phyloP scores from a whole-genome alignment of 2,329 filamentous ascomycete species.

The Aspergillus fumigatiaffinis region DNA sequence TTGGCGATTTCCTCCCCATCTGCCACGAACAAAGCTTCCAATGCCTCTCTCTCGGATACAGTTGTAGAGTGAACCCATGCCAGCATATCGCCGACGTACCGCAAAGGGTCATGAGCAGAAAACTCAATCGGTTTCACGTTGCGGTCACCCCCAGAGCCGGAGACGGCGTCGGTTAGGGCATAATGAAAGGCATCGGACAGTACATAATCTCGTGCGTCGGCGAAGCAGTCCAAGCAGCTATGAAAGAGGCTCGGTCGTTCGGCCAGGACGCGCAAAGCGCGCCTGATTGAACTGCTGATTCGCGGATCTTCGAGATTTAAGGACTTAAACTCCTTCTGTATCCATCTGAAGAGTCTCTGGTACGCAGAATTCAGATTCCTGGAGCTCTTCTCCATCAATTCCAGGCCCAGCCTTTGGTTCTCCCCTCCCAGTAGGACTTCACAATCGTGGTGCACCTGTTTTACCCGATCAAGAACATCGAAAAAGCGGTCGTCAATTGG shows the following conservation, averaged over 20 bases:
- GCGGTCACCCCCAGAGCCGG: slow-evolving; percentile 55
- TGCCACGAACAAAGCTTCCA: slow-evolving; percentile 86
- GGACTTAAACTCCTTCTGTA: slow-evolving; percentile 87
- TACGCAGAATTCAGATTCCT: slow-evolving; percentile 84
- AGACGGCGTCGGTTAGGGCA: slow-evolving; percentile 71
- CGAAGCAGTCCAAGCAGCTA: slow-evolving; percentile 88
- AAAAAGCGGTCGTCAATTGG: slow-evolving; percentile 87
- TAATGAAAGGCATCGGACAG: slow-evolving; percentile 85
- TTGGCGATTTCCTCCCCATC: slow-evolving; percentile 85
- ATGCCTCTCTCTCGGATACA: slow-evolving; percentile 86
- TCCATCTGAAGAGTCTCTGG: slow-evolving; percentile 94
- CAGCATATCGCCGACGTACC: slow-evolving; percentile 95
- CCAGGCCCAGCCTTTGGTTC: slow-evolving; percentile 79
- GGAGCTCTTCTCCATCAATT: slow-evolving; percentile 87
- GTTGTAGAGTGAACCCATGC: slow-evolving; percentile 94
- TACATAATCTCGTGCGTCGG: slow-evolving; percentile 80
- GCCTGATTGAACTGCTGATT: slow-evolving; percentile 78
- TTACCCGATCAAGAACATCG: slow-evolving; percentile 68
- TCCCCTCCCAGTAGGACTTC: slow-evolving; percentile 86
- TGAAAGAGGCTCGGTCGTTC: slow-evolving; percentile 89
- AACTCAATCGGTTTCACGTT: slow-evolving; percentile 88
- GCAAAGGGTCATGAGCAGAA: slow-evolving; percentile 82
- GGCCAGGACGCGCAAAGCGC: slow-evolving; percentile 79
- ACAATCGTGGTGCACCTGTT: slow-evolving; percentile 83
- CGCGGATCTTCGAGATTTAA: slow-evolving; percentile 92